Evolutionary conservation across 2,329 filamentous ascomycete genomes (phyloP), one percentile per base, ranked within the genome.

Genomic region (Penicillium sp.): DNA sequence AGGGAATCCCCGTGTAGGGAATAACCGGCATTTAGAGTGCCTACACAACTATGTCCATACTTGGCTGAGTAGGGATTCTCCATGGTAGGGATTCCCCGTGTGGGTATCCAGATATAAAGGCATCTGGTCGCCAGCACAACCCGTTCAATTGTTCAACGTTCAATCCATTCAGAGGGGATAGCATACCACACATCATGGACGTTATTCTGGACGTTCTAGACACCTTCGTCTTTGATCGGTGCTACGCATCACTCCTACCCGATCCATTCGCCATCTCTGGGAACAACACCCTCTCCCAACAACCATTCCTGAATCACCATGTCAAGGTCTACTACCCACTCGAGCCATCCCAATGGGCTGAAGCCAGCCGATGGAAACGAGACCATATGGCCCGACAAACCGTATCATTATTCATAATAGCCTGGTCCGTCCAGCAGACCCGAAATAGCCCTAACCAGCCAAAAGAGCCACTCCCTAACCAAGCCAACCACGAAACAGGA

Each of bases 161-260:
- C 13, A 7, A 34, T 3, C 19, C 11, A 16, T 30, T 8, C 36
- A 23, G 14, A 36, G 7, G 7, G n/a, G n/a, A n/a, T 23, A 7
- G 21, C 21, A 23, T 23, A 6, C 11, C 6, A 4, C 25, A 4
- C 71, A 74, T 61, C 63, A 94, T 95, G 89, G 89, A 95, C 72
- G 78, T 94, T 67, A 78, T 90, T 19, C 82, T 94, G 52, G 87
- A 94, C 65, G 58, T 87, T 48, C 75, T 79, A 63, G 88, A 95
- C 69, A 86, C 81, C 47, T 86, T 83, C 58, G 56, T 87, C 41
- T 82, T 84, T 63, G 89, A 95, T 67, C 77, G 82, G 51, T 55
- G 83, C 43, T 95, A 91, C 62, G 83, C 87, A n/a, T 41, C 36
- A 7, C 28, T 57, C 11, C 33, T 56, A 8, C 57, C 56, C 5